These are phyloP conservation scores for Talaromyces funiculosus DNA, from an alignment of 2,329 filamentous ascomycete genomes.

Conservation along the genomic window DNA sequence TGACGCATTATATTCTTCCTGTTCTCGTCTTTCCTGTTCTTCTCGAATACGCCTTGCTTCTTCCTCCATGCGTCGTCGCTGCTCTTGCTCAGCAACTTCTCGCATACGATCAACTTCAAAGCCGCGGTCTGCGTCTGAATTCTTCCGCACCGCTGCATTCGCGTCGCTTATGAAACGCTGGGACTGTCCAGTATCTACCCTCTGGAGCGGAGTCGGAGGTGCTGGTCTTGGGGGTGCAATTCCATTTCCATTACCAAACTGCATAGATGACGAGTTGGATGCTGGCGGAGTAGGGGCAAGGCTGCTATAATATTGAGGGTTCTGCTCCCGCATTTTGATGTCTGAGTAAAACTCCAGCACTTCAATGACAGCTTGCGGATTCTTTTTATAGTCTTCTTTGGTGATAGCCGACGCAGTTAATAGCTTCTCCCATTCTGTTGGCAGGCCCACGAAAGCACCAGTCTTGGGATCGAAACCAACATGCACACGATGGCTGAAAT, in stretches of 20 bases:
- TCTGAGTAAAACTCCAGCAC: constrained; percentile 66
- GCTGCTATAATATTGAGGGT: constrained; percentile 55
- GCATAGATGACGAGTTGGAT: constrained; percentile 40
- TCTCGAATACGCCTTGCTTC: constrained; percentile 45
- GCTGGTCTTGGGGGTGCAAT: constrained; percentile 66
- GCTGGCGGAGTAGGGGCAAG: constrained; percentile 60
- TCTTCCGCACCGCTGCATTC: constrained; percentile 41
- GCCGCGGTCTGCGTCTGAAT: constrained; percentile 53
- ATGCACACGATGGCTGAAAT: constrained; percentile 95
- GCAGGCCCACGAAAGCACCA: constrained; percentile 89
- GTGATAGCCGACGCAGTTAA: constrained; percentile 95
- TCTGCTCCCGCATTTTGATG: constrained; percentile 59
- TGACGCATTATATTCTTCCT: constrained; percentile 84
- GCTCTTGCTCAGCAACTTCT: constrained; percentile 54
- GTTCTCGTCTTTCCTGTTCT: constrained; percentile 66
- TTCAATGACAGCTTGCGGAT: constrained; percentile 72
- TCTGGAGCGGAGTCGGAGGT: constrained; percentile 47
- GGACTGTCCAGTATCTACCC: constrained; percentile 41
- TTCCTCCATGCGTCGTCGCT: constrained; percentile 48
- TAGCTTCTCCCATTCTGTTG: constrained; percentile 94
- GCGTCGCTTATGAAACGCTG: constrained; percentile 26
- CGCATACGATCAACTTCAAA: constrained; percentile 43
- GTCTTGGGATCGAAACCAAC: constrained; percentile 95
- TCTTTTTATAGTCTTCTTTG: constrained; percentile 97
- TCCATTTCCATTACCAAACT: constrained; percentile 47